Base-by-base conservation (phyloP, 805 yeast genomes). In the Ogataea paradorogensis region DNA sequence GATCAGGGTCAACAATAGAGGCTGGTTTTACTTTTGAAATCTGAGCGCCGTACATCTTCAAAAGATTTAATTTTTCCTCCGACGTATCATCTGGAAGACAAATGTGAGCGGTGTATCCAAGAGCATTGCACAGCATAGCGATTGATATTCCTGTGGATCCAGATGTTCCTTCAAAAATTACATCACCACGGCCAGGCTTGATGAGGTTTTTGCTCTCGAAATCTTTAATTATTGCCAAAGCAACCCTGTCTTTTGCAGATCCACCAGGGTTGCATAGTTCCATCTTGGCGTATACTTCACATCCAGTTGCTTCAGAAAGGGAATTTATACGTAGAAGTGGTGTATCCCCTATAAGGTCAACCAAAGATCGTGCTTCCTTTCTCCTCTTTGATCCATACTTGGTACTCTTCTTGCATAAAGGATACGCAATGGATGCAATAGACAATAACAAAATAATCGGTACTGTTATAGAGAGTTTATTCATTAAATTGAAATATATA, bases 141-240 rank as follows among this genome's bases (percentile, higher is more conserved):
- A 91, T 74, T 1, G 96, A 86, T 9, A 93, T 93, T 3, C 99
- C 99, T 0, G 99, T 91, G 0, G 97, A 89, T 0, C 99, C 99
- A 9, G 93, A 82, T 0, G 99, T 93, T 7, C 99, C 99, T 65
- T 91, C 99, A 60, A 81, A 89, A 1, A 91, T 83, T 10, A 80
- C 69, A 53, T 87, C 93, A 1, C 85, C 88, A 37, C 70, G 63
- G 30, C 76, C 59, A 0, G 86, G 84, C 5, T 66, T 58, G 27
- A 90, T 59, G 5, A 67, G 55, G 0, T 93, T 93, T 32, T 53
- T 35, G 5, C 50, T 40, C 56, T 87, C 95, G 40, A 84, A 84
- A 15, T 77, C 76, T 40, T 76, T 67, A 13, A 91, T 83, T 31
- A 91, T 83, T 3, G 93, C 87, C 15, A 85, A 65, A 0, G 98